Base-by-base conservation (phyloP, 2,329 filamentous ascomycete species). In the Penicillium sp. region DNA sequence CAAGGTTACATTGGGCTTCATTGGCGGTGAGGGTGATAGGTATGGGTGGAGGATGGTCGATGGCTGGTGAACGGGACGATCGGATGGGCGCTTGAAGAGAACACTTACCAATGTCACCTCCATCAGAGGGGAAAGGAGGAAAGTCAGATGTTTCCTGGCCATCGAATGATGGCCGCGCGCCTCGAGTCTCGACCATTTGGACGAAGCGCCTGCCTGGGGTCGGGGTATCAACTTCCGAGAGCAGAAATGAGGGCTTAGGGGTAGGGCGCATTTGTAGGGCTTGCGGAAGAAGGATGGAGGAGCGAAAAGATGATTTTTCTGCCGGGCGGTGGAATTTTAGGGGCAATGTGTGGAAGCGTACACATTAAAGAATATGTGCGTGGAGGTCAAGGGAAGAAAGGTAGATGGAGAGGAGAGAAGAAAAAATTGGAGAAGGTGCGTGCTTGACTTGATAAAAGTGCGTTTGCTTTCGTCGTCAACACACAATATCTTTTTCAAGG, bases 211-310 rank as follows among this genome's bases (percentile, higher is more conserved):
- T 52, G 31, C 58, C 55, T 61, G 59, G 61, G 58, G 62, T 64
- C 60, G 56, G 58, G 59, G 58, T 65, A 58, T 66, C 61, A 68
- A 68, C 69, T 74, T 76, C 75, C 75, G 68, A 71, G 74, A 77
- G 72, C 66, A 77, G 75, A 76, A 77, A 77, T 77, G 69, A 77
- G 75, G 75, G 75, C 73, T 77, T 77, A 77, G 75, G 75, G 75
- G 66, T 76, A 78, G 75, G 75, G 75, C 75, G 74, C 72, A 68
- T 64, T 66, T 66, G 69, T 78, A 78, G 75, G 75, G 75, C 74
- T 78, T 63, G 68, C 59, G 34, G 44, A 61, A 61, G 58, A 49
- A 49, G 57, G 56, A 44, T 50, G 53, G 62, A 65, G 60, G 57
- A 55, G 55, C 54, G 60, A 61, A 61, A 41, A 59, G 57, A 59